phyloP scores from a whole-genome alignment of 2,329 filamentous ascomycete genomes.

The Venturia oleaginea region DNA sequence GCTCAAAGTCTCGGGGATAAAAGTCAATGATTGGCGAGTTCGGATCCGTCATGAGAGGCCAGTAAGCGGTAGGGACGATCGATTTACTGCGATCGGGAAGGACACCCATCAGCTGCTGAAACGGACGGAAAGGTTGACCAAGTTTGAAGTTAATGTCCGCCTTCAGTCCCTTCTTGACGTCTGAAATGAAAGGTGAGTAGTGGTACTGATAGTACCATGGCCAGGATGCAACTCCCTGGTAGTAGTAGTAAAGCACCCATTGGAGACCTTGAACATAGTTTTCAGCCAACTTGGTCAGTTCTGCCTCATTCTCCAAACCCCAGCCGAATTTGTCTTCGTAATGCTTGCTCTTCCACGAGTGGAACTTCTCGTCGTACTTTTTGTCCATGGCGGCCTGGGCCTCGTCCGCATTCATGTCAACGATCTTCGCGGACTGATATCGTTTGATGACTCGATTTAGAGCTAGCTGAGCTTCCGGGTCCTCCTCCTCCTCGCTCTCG shows the following conservation, averaged over 20 bases:
- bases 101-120: constrained; percentile 96
- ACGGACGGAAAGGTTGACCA: constrained; percentile 89
- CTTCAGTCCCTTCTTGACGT: constrained; percentile 78
- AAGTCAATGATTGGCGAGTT: constrained; percentile 95
- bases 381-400: constrained; percentile 69
- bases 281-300: constrained; percentile 74
- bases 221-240: constrained; percentile 94
- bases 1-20: constrained; percentile 90
- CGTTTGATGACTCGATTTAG: constrained; percentile 76
- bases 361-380: constrained; percentile 84
- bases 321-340: constrained; percentile 88
- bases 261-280: constrained; percentile 97
- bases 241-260: constrained; percentile 98
- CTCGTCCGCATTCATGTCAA: constrained; percentile 71
- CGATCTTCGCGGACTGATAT: constrained; percentile 81
- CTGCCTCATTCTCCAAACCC: constrained; percentile 69
- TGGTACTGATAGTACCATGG: constrained; percentile 97
- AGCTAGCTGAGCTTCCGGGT: constrained; percentile 76
- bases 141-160: constrained; percentile 88
- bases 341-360: constrained; percentile 89
- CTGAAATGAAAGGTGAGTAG: constrained; percentile 88
- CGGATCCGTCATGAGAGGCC: constrained; percentile 83
- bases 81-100: constrained; percentile 94
- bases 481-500: constrained; percentile 58
- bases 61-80: constrained; percentile 82